Percentiles rank a stretch among this genome's conserved stretches.
These are phyloP conservation scores for Leccinum cinnamomeum DNA, from an alignment of 1,284 basidiomycete species.

Conservation along the genomic window DNA sequence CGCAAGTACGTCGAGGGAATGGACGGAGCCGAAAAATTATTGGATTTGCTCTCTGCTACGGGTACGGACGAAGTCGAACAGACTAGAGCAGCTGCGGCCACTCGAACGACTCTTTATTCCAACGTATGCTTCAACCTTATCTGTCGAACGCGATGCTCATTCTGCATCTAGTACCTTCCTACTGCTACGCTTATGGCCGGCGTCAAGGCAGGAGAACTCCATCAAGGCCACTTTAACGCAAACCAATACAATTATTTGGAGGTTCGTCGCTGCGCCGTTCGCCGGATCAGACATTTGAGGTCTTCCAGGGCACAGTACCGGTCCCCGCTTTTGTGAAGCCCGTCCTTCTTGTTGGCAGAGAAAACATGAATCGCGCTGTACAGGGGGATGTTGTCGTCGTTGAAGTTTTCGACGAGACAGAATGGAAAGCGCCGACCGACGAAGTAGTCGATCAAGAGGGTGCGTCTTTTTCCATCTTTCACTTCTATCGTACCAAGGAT, in stretches of 20 bases:
- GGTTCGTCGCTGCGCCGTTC: slow-evolving; percentile 40
- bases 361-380: slow-evolving; percentile 95
- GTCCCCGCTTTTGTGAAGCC: slow-evolving; percentile 76
- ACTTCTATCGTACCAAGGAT: neutral
- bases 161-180: slow-evolving; percentile 72
- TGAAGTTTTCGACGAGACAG: slow-evolving; percentile 81
- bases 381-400: slow-evolving; percentile 94
- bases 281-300: neutral
- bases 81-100: slow-evolving; percentile 51
- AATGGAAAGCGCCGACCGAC: slow-evolving; percentile 94
- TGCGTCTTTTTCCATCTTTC: slow-evolving; percentile 36
- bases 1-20: slow-evolving; percentile 79
- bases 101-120: slow-evolving; percentile 68
- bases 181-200: slow-evolving; percentile 76
- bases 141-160: neutral
- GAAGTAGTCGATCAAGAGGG: slow-evolving; percentile 93
- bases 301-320: slow-evolving; percentile 72
- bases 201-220: slow-evolving; percentile 80
- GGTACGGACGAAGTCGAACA: slow-evolving; percentile 62
- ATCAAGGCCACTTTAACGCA: slow-evolving; percentile 95
- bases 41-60: slow-evolving; percentile 77
- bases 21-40: slow-evolving; percentile 60
- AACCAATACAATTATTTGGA: slow-evolving; percentile 97
- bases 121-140: slow-evolving; percentile 53
- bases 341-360: slow-evolving; percentile 83